A percentile compares a stretch with the other conserved stretches of the same genome.
Conservation (phyloP, 2,329 filamentous ascomycete species). For the Neopestalotiopsis sp. region DNA sequence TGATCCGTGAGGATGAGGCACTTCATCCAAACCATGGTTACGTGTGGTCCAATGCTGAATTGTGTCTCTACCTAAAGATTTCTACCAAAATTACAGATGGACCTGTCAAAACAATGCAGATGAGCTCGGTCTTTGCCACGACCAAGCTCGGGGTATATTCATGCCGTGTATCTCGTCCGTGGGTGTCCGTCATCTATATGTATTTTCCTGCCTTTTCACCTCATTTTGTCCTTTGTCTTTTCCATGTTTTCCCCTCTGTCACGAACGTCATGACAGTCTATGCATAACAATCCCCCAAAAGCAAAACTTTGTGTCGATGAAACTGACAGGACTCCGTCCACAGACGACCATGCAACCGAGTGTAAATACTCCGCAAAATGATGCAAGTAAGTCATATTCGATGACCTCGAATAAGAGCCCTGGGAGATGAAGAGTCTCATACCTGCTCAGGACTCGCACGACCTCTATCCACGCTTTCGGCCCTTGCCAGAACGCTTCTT, state of each 20-base stretch:
- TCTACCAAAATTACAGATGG: slow-evolving; percentile 4
- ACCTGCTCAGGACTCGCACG: not conserved
- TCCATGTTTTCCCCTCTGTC: no score
- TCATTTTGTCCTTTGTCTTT: not conserved
- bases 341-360: not conserved
- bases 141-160: slow-evolving; percentile 14
- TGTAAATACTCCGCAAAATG: no score
- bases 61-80: slow-evolving; percentile 3
- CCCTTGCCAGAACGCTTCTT: slow-evolving; percentile 12
- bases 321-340: not conserved
- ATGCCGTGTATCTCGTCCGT: slow-evolving; percentile 4
- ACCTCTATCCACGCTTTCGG: slow-evolving; percentile 12
- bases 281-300: no score
- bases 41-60: not conserved
- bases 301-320: no score
- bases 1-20: not conserved
- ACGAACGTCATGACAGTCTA: no score
- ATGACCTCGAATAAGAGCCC: not conserved
- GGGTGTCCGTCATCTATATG: not conserved
- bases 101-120: slow-evolving; percentile 2
- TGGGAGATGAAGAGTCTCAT: not conserved
- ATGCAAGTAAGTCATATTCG: no score
- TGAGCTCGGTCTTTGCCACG: not conserved
- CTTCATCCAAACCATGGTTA: not conserved
- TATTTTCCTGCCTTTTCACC: not conserved